Evolutionary conservation across 306 rosid genomes (phyloP).

Genomic region (Carpinus fangiana): DNA sequence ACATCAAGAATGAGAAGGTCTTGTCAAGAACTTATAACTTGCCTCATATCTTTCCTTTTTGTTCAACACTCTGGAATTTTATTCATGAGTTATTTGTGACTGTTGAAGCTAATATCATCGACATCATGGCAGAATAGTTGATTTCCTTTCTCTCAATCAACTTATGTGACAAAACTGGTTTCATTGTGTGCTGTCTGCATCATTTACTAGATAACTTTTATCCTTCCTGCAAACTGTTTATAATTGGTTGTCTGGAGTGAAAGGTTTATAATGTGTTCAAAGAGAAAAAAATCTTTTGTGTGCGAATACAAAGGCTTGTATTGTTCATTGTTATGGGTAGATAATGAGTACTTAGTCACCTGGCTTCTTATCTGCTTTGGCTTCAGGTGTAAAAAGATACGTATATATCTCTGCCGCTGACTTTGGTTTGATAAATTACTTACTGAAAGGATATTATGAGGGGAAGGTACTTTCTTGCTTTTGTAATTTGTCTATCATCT

Average conservation of each 20-base stretch:
- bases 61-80: not conserved
- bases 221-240: no score
- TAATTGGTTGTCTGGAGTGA: not conserved
- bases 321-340: not conserved
- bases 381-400: not conserved
- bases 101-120: no score
- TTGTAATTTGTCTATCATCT: not conserved
- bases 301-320: not conserved
- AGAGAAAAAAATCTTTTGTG: not conserved
- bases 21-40: not conserved
- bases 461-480: constrained; percentile 5
- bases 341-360: not conserved
- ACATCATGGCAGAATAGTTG: no score
- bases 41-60: not conserved
- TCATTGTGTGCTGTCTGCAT: no score
- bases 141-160: no score
- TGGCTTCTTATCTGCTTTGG: not conserved
- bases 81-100: not conserved
- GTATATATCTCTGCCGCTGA: constrained; percentile 1
- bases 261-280: not conserved
- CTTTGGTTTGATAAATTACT: constrained; percentile 2
- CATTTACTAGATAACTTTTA: no score
- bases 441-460: constrained; percentile 1
- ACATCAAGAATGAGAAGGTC: no score
- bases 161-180: no score